These are phyloP conservation scores for Tausonia pullulans DNA, from an alignment of 1,284 basidiomycete species.

Conservation along the genomic window DNA sequence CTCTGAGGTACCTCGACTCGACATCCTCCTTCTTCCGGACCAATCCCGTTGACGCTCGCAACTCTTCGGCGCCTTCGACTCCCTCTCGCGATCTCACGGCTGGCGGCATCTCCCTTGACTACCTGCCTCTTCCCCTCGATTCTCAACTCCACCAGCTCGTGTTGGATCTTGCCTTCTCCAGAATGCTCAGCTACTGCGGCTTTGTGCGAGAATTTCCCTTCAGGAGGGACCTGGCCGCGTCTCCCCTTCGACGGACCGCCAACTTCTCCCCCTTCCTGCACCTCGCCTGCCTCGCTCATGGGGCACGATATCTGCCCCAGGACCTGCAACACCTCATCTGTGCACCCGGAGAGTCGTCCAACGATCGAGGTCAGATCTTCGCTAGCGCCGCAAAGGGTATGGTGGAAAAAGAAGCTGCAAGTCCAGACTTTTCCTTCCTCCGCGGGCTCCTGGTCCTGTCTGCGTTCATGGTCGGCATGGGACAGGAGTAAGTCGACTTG, in stretches of 20 bases:
- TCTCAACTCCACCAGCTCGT: background rate
- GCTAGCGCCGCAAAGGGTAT: background rate
- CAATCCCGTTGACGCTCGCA: background rate
- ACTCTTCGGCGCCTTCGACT: background rate
- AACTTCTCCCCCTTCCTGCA: background rate
- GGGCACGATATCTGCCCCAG: background rate
- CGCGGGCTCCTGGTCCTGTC: background rate
- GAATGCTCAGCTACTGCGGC: background rate
- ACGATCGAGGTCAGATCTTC: background rate
- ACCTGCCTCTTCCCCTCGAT: background rate
- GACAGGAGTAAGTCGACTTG: background rate
- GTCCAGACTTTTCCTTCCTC: background rate
- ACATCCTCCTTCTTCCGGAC: slow-evolving; percentile 5
- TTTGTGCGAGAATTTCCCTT: background rate
- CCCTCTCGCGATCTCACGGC: background rate
- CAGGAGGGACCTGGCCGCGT: background rate
- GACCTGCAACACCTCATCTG: background rate
- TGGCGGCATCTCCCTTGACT: background rate
- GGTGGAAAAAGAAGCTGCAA: background rate
- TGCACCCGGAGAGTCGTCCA: background rate
- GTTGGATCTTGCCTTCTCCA: background rate
- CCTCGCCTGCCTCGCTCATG: background rate
- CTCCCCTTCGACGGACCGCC: background rate
- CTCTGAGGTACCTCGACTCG: background rate
- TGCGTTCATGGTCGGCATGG: background rate